A percentile compares a stretch with the other conserved stretches of the same genome.
phyloP scores from a whole-genome alignment of 345 rosid species.

The Populus alba region DNA sequence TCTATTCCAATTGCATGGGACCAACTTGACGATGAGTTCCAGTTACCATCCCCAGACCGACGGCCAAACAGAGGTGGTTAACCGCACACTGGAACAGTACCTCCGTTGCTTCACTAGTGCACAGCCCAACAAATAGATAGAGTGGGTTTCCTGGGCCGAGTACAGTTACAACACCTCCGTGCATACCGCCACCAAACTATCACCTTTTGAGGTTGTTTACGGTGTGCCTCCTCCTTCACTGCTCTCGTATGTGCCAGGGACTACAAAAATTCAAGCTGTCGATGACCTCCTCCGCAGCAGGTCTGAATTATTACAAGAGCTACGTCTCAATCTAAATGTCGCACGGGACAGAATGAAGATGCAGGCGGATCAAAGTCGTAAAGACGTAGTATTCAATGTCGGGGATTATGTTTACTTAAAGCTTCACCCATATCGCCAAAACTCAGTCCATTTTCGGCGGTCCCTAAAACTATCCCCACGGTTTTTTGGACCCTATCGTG shows the following conservation, averaged over 20 bases:
- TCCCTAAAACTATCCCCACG: too few relatives aligned
- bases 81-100: neutral
- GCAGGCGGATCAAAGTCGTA: neutral
- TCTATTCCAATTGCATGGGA: too few relatives aligned
- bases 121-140: neutral
- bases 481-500: too few relatives aligned
- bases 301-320: neutral
- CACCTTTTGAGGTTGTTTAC: neutral
- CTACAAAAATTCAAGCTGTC: neutral
- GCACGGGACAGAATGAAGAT: neutral
- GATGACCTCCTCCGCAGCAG: rapidly evolving
- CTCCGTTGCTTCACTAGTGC: neutral
- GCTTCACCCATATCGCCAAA: too few relatives aligned
- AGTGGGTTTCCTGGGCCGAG: neutral
- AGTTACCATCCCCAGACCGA: neutral
- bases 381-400: neutral
- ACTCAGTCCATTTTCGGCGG: too few relatives aligned
- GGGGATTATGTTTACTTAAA: neutral
- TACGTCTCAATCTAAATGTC: rapidly evolving
- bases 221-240: too few relatives aligned
- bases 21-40: too few relatives aligned
- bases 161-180: neutral
- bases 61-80: neutral
- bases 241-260: too few relatives aligned
- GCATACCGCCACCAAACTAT: neutral